These are phyloP conservation scores for carrot (Daucus carota) DNA, from an alignment of 129 eudicot genomes.

Conservation along the genomic window DNA sequence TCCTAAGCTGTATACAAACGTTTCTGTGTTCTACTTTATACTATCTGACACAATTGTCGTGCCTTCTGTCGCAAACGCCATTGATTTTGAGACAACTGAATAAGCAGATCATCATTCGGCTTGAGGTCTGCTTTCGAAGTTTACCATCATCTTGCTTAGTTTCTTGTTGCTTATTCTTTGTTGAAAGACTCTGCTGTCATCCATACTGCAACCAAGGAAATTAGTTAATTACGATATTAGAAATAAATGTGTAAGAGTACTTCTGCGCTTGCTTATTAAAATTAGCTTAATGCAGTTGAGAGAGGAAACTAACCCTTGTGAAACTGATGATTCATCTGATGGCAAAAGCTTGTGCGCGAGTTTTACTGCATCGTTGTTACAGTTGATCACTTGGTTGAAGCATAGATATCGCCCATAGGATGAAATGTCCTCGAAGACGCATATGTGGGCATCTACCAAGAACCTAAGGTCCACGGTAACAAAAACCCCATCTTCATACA, in stretches of 20 bases:
- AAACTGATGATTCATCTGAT: conserved; percentile 33
- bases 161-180: conserved; percentile 83
- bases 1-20: conserved; percentile 4
- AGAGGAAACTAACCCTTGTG: conserved; percentile 37
- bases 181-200: conserved; percentile 34
- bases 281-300: background rate
- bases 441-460: conserved; percentile 77
- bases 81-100: background rate
- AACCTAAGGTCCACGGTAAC: conserved; percentile 69
- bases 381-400: conserved; percentile 64
- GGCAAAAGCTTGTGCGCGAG: conserved; percentile 61
- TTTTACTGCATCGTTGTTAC: conserved; percentile 48
- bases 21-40: too few relatives aligned
- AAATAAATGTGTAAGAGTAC: background rate
- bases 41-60: background rate
- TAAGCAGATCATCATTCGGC: background rate
- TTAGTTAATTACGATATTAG: background rate
- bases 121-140: conserved; percentile 33
- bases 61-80: background rate
- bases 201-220: conserved; percentile 22
- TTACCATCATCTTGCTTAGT: conserved; percentile 58
- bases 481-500: conserved; percentile 77
- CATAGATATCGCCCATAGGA: conserved; percentile 81
- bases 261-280: background rate
- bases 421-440: conserved; percentile 72